Percentiles rank a stretch among this genome's conserved stretches.
These are phyloP conservation scores for Dictyostelium capitatum DNA, from an alignment of 78 protist genomes.

Conservation along the genomic window DNA sequence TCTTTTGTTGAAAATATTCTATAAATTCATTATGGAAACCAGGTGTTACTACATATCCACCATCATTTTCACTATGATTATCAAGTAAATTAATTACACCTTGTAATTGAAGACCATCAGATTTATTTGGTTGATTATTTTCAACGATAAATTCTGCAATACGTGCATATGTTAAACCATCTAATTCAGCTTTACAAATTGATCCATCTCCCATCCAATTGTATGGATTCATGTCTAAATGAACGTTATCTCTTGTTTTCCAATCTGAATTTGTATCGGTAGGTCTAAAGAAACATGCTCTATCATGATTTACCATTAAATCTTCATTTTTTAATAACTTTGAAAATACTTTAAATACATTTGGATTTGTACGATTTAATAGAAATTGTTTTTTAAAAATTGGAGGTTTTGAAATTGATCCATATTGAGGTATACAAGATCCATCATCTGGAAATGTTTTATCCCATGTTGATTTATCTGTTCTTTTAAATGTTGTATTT, in stretches of 20 bases:
- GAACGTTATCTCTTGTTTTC: constrained; percentile 53
- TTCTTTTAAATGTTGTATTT: constrained; percentile 33
- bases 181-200: constrained; percentile 8
- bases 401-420: constrained; percentile 59
- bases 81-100: constrained; percentile 49
- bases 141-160: constrained; percentile 48
- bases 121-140: constrained; percentile 36
- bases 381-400: constrained; percentile 62
- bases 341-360: constrained; percentile 27
- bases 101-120: constrained; percentile 33
- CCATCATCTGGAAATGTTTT: constrained; percentile 47
- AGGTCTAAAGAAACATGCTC: constrained; percentile 80
- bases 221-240: constrained; percentile 76
- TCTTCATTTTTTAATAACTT: constrained; percentile 26
- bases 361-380: constrained; percentile 51
- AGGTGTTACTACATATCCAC: constrained; percentile 70
- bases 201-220: constrained; percentile 45
- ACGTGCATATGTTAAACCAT: constrained; percentile 7
- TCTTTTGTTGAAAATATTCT: constrained; percentile 42
- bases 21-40: constrained; percentile 38
- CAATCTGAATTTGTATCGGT: constrained; percentile 11
- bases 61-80: constrained; percentile 31
- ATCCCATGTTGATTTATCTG: constrained; percentile 61
- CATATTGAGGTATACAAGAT: constrained; percentile 43
- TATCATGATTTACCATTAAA: constrained; percentile 46